These are phyloP conservation scores for Penicillium italicum DNA, from an alignment of 2,329 filamentous ascomycete genomes.

Conservation along the genomic window DNA sequence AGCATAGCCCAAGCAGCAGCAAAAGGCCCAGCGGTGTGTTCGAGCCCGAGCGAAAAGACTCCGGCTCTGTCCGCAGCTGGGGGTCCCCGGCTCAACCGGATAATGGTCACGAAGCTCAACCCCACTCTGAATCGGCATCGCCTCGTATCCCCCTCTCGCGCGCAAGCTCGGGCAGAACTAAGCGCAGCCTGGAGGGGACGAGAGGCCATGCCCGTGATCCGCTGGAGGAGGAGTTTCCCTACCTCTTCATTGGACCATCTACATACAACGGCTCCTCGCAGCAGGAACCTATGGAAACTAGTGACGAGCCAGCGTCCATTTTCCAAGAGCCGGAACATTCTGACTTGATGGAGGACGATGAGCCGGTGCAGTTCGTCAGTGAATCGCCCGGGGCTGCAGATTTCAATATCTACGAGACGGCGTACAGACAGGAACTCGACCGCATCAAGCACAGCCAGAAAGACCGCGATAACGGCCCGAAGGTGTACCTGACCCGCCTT, in stretches of 20 bases:
- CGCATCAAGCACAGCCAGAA: conserved; percentile 55
- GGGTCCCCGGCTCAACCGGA: conserved; percentile 20
- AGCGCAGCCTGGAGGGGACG: conserved; percentile 46
- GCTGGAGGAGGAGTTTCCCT: conserved; percentile 62
- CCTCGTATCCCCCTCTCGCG: conserved; percentile 27
- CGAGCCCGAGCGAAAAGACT: conserved; percentile 25
- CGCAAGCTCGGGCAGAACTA: conserved; percentile 31
- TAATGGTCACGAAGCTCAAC: conserved; percentile 6
- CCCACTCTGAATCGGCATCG: conserved; percentile 29
- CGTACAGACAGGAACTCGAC: conserved; percentile 78
- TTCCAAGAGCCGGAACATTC: conserved; percentile 30
- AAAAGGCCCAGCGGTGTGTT: conserved; percentile 15
- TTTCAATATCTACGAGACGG: conserved; percentile 82
- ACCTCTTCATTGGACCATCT: conserved; percentile 71
- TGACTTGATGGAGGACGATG: conserved; percentile 18
- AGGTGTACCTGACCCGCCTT: conserved; percentile 56
- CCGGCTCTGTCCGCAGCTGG: conserved; percentile 23
- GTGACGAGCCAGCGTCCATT: conserved; percentile 14
- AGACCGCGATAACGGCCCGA: conserved; percentile 46
- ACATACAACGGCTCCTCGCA: conserved; percentile 37
- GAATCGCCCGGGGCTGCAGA: conserved; percentile 83
- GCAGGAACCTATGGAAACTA: conserved; percentile 13
- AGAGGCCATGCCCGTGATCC: conserved; percentile 63
- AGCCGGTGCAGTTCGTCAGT: conserved; percentile 55
- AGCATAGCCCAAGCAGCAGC: conserved; percentile 14